Evolutionary conservation across 2,329 filamentous ascomycete species (phyloP), one percentile per base, ranked within the genome.

Genomic region (Chrysosphaeria jannelii): DNA sequence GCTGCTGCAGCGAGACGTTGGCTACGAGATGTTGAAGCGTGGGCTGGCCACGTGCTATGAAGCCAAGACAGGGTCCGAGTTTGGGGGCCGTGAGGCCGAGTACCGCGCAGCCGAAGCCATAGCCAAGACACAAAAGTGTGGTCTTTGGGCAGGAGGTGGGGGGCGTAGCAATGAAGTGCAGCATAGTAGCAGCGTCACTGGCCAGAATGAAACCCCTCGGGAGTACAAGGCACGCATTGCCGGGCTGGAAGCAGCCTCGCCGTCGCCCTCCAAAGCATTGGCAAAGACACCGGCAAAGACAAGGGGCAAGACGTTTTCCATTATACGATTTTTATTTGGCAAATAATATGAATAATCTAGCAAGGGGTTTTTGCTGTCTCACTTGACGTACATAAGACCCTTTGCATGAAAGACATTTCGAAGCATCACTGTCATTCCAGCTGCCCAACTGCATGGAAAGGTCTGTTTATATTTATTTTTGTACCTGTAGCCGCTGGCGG

Each of bases 11-110:
- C 59, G 57, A 27, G 79, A 97, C 41, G 71, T 97, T 5, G 78
- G 81, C 3, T 47, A 79, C 29, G 71, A 88, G 42, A 88, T 97
- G 79, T 46, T 97, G 30, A 72, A 64, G 45, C 54, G 49, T 12
- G 85, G 85, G 1, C 46, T 88, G 31, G 85, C 81, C 19, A 90
- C 76, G 3, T 69, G 85, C 3, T 97, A 93, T 40, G 85, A 93
- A 46, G 81, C 76, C 14, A 93, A 89, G 44, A 58, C 53, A 5
- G 85, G 81, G 3, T 69, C 62, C 11, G 85, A 93, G 39, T 97
- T 85, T 50, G 85, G 85, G 13, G 62, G 65, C 20, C 49, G 57
- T 26, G 59, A 65, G 34, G 46, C 50, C 22, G 42, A 53, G 28
- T 81, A 81, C 39, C 54, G 60, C 31, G 53, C 48, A 29, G 64